These are phyloP conservation scores for Choanephora cucurbitarum DNA, from an alignment of 371 early-diverging fungal genomes.

Conservation along the genomic window DNA sequence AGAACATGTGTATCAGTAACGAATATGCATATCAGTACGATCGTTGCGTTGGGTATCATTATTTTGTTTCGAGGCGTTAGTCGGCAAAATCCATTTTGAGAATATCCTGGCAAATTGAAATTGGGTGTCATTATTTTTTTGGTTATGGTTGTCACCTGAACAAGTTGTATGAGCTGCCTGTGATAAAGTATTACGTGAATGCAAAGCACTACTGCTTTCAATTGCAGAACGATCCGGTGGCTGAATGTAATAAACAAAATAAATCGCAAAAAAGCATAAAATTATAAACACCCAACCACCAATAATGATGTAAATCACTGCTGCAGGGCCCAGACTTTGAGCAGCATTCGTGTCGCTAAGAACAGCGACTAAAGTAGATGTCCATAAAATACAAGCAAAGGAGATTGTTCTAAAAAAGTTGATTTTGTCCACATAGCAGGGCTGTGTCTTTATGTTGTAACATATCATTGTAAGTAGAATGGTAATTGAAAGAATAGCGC, in stretches of 20 bases:
- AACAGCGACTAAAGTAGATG: constrained; percentile 54
- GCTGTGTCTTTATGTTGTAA: constrained; percentile 60
- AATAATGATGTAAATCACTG: constrained; percentile 54
- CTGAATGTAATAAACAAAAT: constrained; percentile 45
- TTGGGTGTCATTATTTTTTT: too few relatives aligned
- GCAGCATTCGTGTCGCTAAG: constrained; percentile 51
- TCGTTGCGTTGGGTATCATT: too few relatives aligned
- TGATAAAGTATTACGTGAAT: too few relatives aligned
- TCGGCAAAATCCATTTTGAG: too few relatives aligned
- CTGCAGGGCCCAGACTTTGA: constrained; percentile 46
- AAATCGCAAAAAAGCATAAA: constrained; percentile 45
- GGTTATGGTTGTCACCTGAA: too few relatives aligned
- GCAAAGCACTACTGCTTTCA: neutral
- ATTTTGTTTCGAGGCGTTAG: too few relatives aligned
- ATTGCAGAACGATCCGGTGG: constrained; percentile 14
- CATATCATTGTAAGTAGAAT: constrained; percentile 64
- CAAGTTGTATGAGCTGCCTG: too few relatives aligned
- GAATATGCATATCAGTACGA: too few relatives aligned
- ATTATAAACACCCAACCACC: constrained; percentile 59
- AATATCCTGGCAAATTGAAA: too few relatives aligned
- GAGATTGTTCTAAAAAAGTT: constrained; percentile 63
- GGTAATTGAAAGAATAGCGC: constrained; percentile 57
- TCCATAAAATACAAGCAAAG: constrained; percentile 61
- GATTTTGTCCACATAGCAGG: constrained; percentile 65
- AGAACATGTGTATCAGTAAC: too few relatives aligned